These are phyloP conservation scores for Saccharomycopsis hybrid DNA, from an alignment of 1,139 yeast genomes.

Conservation along the genomic window DNA sequence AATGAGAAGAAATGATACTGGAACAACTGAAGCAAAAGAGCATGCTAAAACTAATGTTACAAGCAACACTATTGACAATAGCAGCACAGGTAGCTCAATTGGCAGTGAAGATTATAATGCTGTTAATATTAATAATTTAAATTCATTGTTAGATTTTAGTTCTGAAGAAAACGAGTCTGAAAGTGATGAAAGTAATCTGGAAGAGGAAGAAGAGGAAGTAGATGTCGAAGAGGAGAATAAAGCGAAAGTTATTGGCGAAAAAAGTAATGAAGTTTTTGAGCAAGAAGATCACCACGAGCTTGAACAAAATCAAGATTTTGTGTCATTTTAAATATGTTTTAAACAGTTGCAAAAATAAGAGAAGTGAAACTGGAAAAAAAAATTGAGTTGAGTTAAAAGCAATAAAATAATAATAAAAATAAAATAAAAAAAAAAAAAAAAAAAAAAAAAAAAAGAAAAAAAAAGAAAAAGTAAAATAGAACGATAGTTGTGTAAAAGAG, in stretches of 20 bases:
- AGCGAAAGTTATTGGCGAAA: not conserved
- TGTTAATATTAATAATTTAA: no score
- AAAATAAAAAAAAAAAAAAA: not conserved
- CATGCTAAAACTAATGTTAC: not conserved
- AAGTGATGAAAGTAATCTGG: not conserved
- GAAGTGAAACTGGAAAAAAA: not conserved
- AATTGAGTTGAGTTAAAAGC: not conserved
- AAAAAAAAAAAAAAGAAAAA: not conserved
- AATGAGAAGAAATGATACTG: not conserved
- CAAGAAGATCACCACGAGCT: not conserved
- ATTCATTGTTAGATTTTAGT: not conserved
- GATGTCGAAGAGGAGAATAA: not conserved
- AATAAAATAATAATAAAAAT: not conserved
- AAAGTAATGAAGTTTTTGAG: not conserved
- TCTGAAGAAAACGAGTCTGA: not conserved
- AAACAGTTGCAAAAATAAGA: not conserved
- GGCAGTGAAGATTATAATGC: no score
- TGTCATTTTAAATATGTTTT: slow-evolving; percentile 3
- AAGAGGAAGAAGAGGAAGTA: slow-evolving; percentile 3
- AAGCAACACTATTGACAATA: not conserved
- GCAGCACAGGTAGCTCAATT: not conserved
- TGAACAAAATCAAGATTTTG: slow-evolving; percentile 13
- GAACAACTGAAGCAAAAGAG: not conserved
- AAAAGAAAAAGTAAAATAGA: not conserved
- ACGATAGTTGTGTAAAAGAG: not conserved